Evolutionary conservation across 805 yeast genomes (phyloP), one percentile per base, ranked within the genome.

Genomic region (Candida hungchunana): DNA sequence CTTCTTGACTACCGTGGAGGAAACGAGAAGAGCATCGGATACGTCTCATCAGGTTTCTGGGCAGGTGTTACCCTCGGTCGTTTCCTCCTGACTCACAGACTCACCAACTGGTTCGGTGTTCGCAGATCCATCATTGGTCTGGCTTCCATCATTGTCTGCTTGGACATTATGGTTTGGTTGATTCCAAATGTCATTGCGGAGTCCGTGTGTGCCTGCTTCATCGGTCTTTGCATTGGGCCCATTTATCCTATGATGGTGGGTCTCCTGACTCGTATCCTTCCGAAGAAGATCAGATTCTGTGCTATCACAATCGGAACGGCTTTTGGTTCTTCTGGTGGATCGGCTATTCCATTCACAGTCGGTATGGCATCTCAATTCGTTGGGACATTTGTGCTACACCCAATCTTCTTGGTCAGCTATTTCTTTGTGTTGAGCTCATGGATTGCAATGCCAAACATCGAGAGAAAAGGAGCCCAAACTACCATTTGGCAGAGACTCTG

Each of bases 11-110:
- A 73, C 43, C 62, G 82, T 29, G 57, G 62, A 22, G 81, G 75
- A 2, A 50, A 60, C 34, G 44, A 55, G 4, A 37, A 49, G 1
- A 49, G 64, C 8, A 63, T 68, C 34, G 82, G 83, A 17, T 77
- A 75, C 48, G 77, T 76, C 16, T 69, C 79, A 0, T 70, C 82
- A 9, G 84, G 83, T 0, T 75, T 71, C 47, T 79, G 84, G 84
- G 75, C 67, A 14, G 86, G 86, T 12, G 57, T 79, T 20, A 73
- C 83, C 0, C 26, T 74, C 7, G 83, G 84, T 1, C 57, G 86
- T 31, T 54, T 79, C 17, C 34, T 64, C 3, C 57, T 78, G n/a
- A 72, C 77, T 0, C 56, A 65, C 14, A 44, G 53, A 1, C 46
- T 68, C 11, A 66, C 66, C 35, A 58, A 57, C 30, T 33, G 42